Base-by-base conservation (phyloP, 352 stramenopile genomes). In the Blastocystis sp. region DNA sequence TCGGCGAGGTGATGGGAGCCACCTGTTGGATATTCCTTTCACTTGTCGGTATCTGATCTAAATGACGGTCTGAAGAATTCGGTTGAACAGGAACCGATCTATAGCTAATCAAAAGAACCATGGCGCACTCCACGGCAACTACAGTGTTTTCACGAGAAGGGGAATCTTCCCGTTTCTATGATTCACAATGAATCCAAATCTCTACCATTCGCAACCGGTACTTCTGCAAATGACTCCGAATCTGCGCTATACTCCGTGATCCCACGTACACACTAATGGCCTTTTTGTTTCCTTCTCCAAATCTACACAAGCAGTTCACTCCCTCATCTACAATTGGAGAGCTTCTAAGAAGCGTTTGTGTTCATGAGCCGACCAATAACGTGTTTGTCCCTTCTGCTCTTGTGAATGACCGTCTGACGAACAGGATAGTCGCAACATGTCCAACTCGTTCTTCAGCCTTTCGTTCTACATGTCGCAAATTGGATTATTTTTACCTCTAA, bases 311-410 rank as follows among this genome's bases (percentile, higher is more conserved):
- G 11, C 18, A 4, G 16, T 29, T 16, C 32, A 18, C 6, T 27
- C 4, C 61, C 3, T 46, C 16, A 51, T 29, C 42, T 53, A 73
- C 61, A 73, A 29, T 40, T 73, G 29, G 4, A 73, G n/a, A 27
- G 61, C 61, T 32, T 73, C 61, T 4, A 73, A 29, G 29, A 73
- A 73, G n/a, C 61, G 61, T 18, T 73, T 73, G 34, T 73, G 61
- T 18, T 73, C 61, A 24, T 46, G 21, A 7, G 61, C 61, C n/a
- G 61, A 36, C 61, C 61, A 73, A 51, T 73, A 73, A 2, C 61
- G 61, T 21, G 29, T 46, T 46, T 32, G 38, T 16, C n/a, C 27
- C 16, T 32, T 24, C 7, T 16, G n/a, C 38, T 34, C n/a, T n/a
- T n/a, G 29, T 48, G 18, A 18, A 48, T 6, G 9, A 24, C 18